Percentiles rank a stretch among this genome's conserved stretches.
These are phyloP conservation scores for Mariannaea sp. DNA, from an alignment of 2,329 filamentous ascomycete species.

Conservation along the genomic window DNA sequence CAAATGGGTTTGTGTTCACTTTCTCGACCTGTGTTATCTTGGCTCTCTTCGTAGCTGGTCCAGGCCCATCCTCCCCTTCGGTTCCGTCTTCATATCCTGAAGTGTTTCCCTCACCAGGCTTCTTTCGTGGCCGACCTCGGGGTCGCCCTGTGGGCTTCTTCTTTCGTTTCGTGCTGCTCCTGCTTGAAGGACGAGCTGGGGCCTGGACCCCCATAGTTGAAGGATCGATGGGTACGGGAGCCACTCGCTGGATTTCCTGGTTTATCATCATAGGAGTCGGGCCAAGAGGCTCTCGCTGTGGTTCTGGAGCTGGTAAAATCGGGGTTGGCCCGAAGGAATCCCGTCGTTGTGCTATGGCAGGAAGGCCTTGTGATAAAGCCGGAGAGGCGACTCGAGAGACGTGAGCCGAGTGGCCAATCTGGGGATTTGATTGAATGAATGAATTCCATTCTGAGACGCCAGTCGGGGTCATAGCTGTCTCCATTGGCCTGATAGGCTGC, in stretches of 20 bases:
- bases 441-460: constrained; percentile 79
- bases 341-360: constrained; percentile 27
- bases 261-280: constrained; percentile 28
- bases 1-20: constrained; percentile 74
- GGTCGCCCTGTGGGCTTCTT: constrained; percentile 58
- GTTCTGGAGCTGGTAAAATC: constrained; percentile 23
- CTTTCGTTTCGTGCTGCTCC: constrained; percentile 55
- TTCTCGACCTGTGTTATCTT: constrained; percentile 76
- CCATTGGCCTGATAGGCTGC: constrained; percentile 33
- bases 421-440: constrained; percentile 73
- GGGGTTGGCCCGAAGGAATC: constrained; percentile 38
- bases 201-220: constrained; percentile 30
- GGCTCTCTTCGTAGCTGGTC: constrained; percentile 69
- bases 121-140: constrained; percentile 61
- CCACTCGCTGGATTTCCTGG: constrained; percentile 43
- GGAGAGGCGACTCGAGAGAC: constrained; percentile 45
- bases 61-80: constrained; percentile 34
- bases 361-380: constrained; percentile 42
- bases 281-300: constrained; percentile 38
- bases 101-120: constrained; percentile 65
- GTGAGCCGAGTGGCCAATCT: constrained; percentile 48
- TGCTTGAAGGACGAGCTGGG: constrained; percentile 63
- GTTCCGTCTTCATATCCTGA: constrained; percentile 74
- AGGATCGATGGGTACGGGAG: constrained; percentile 42
- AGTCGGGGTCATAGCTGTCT: constrained; percentile 51